A percentile compares a stretch with the other conserved stretches of the same genome.
Evolutionary conservation across 2,329 filamentous ascomycete species (phyloP).

Genomic region (Colletotrichum tropicicola): DNA sequence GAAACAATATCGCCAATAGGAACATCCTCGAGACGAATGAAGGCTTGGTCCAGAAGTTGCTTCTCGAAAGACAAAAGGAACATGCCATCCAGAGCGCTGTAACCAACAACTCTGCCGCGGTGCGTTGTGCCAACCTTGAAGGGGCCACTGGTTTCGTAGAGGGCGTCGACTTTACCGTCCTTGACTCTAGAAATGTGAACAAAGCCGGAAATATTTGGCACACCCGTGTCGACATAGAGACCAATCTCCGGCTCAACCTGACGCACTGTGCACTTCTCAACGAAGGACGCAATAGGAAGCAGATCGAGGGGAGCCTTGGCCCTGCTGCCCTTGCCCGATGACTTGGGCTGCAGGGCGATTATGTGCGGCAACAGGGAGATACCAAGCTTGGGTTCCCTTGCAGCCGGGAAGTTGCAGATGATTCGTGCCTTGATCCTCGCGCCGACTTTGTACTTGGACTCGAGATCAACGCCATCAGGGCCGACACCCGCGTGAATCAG

Average conservation of each 20-base stretch:
- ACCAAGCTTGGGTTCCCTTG: slow-evolving; percentile 84
- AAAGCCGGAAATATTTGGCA: slow-evolving; percentile 77
- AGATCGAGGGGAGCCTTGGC: slow-evolving; percentile 61
- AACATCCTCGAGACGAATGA: slow-evolving; percentile 91
- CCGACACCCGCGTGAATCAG: slow-evolving; percentile 86
- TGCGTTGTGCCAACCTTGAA: slow-evolving; percentile 84
- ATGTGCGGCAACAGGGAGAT: slow-evolving; percentile 91
- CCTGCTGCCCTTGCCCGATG: slow-evolving; percentile 49
- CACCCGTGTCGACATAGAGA: slow-evolving; percentile 77
- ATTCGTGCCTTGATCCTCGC: slow-evolving; percentile 87
- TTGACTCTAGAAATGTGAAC: slow-evolving; percentile 94
- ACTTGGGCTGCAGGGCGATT: slow-evolving; percentile 66
- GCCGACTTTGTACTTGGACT: slow-evolving; percentile 82
- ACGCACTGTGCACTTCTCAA: slow-evolving; percentile 81
- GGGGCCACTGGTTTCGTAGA: slow-evolving; percentile 79
- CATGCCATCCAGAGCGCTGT: slow-evolving; percentile 86
- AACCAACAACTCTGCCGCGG: slow-evolving; percentile 83
- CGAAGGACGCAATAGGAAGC: slow-evolving; percentile 76
- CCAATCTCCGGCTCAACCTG: slow-evolving; percentile 84
- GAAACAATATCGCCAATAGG: slow-evolving; percentile 82
- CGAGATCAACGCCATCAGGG: slow-evolving; percentile 73
- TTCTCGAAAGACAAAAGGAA: slow-evolving; percentile 88
- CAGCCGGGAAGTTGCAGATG: slow-evolving; percentile 84
- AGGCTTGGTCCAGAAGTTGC: slow-evolving; percentile 84
- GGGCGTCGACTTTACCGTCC: slow-evolving; percentile 86